Evolutionary conservation across 2,329 filamentous ascomycete species (phyloP), one percentile per base, ranked within the genome.

Genomic region (Hymenoscyphus fraxineus): DNA sequence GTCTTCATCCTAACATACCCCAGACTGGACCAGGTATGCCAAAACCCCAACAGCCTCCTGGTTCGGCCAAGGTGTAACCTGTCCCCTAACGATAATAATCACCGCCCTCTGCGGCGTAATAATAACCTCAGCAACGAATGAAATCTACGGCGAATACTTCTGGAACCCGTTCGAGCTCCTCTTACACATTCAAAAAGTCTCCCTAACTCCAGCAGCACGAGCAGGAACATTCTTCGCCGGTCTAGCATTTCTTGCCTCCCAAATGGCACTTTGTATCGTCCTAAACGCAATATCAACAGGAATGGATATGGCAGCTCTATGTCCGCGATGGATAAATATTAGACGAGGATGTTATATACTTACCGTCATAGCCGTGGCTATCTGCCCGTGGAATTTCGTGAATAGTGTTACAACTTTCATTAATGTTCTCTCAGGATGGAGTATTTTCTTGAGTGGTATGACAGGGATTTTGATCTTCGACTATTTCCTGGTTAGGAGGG

Each of bases 251-350:
- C 76, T 81, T 1, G 73, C 80, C 1, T 79, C 76, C 12, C 80
- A 82, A 67, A 73, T 83, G 27, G 80, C 78, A 5, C 78, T 81
- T 67, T 78, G 80, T 66, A 74, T 77, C 10, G 76, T 81, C 47
- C 76, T 80, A 61, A 85, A 85, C 68, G 77, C 78, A 1, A 78
- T 83, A 67, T 79, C 79, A 0, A 77, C 78, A 2, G 84, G 83
- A 6, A 84, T 86, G 77, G 85, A 86, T 68, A 74, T 86, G 59
- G 79, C 83, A 0, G 81, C 79, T 0, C 72, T 85, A 0, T 80
- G 80, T 64, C 82, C 83, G 0, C 77, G 76, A 51, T 85, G 80
- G 66, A 80, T 87, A 73, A 85, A 84, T 71, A 85, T 86, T 64
- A 76, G 83, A 4, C 79, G 84, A 1, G 85, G 84, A 0, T 78